Evolutionary conservation across 805 yeast genomes (phyloP).

Genomic region (Clavispora fructus): DNA sequence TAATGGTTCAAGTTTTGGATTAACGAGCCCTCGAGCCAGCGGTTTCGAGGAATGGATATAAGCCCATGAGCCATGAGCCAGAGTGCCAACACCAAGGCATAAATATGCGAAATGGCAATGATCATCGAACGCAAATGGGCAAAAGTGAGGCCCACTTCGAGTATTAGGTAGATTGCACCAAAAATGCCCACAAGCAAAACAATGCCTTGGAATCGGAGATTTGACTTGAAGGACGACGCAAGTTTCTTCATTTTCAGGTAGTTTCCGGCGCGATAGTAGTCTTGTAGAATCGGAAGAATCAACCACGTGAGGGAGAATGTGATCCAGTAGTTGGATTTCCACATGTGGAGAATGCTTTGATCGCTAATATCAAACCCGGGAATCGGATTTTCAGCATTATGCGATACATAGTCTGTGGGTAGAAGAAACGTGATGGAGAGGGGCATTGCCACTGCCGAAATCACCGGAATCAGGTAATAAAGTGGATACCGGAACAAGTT

Average conservation of each 20-base stretch:
- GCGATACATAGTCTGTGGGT: conserved; percentile 69
- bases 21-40: conserved; percentile 33
- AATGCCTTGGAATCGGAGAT: conserved; percentile 56
- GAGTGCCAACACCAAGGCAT: conserved; percentile 65
- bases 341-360: conserved; percentile 40
- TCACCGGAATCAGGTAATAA: conserved; percentile 43
- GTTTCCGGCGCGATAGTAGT: conserved; percentile 68
- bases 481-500: conserved; percentile 29
- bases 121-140: conserved; percentile 58
- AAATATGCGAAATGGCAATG: conserved; percentile 73
- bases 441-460: conserved; percentile 66
- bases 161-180: conserved; percentile 55
- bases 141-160: conserved; percentile 49
- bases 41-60: conserved; percentile 56
- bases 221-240: conserved; percentile 51
- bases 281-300: conserved; percentile 65
- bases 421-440: conserved; percentile 66
- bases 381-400: conserved; percentile 34
- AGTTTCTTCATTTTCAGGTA: conserved; percentile 43
- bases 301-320: conserved; percentile 80
- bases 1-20: conserved; percentile 24
- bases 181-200: conserved; percentile 48
- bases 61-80: conserved; percentile 87
- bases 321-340: conserved; percentile 78
- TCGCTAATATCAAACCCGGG: conserved; percentile 30